phyloP scores from a whole-genome alignment of 1,284 basidiomycete genomes.

The Microstroma glucosiphilum region DNA sequence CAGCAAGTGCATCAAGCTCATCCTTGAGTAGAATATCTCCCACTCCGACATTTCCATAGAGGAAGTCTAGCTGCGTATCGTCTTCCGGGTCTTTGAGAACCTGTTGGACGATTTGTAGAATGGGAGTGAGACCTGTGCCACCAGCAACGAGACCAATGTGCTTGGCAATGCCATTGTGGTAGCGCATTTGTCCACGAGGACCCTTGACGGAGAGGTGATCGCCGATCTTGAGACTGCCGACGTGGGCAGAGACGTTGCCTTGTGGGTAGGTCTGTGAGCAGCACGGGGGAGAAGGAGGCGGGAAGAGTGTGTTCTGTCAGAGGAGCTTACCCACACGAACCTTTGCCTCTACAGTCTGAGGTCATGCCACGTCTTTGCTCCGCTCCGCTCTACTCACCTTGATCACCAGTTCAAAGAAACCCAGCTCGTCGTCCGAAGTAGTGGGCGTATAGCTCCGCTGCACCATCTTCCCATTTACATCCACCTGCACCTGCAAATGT shows the following conservation, averaged over 20 bases:
- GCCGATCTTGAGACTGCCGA: conserved; percentile 61
- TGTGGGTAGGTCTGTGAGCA: conserved; percentile 71
- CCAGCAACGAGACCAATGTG: conserved; percentile 90
- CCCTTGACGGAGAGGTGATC: conserved; percentile 81
- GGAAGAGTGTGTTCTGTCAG: not conserved
- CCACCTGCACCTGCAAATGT: conserved; percentile 84
- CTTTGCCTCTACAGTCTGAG: too few relatives aligned
- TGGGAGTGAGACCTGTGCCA: conserved; percentile 82
- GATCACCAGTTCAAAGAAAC: conserved; percentile 91
- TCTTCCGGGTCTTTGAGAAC: conserved; percentile 78
- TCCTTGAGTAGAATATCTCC: conserved; percentile 64
- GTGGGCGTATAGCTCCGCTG: conserved; percentile 91
- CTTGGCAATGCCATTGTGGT: conserved; percentile 52
- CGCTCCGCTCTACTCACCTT: conserved; percentile 60
- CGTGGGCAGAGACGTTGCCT: conserved; percentile 86
- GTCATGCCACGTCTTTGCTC: too few relatives aligned
- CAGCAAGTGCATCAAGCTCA: conserved; percentile 74
- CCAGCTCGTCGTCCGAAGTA: conserved; percentile 73
- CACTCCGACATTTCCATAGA: conserved; percentile 82
- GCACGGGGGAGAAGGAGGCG: not conserved
- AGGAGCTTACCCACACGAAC: not conserved
- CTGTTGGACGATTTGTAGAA: conserved; percentile 76
- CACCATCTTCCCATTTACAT: conserved; percentile 83
- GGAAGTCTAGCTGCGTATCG: conserved; percentile 78
- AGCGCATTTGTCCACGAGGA: conserved; percentile 76